Evolutionary conservation across 179 eudicot genomes (phyloP).

Genomic region (Silene vulgaris): DNA sequence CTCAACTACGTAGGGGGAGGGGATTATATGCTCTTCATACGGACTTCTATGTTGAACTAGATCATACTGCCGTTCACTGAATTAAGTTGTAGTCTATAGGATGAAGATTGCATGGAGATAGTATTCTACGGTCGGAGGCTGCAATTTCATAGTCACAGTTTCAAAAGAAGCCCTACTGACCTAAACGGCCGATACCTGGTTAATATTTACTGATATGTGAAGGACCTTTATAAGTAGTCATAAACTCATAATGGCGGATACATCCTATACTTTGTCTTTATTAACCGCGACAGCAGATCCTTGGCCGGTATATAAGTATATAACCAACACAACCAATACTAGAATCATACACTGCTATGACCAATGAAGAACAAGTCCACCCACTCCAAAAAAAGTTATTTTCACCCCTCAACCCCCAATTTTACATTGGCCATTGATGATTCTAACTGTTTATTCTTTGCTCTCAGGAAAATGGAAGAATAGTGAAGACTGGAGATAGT

Average conservation of each 20-base stretch:
- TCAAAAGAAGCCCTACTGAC: background rate
- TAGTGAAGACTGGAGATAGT: slow-evolving; percentile 74
- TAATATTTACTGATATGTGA: background rate
- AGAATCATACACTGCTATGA: background rate
- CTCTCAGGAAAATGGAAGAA: slow-evolving; percentile 72
- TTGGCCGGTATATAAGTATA: background rate
- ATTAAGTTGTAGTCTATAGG: slow-evolving; percentile 1
- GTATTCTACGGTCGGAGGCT: background rate
- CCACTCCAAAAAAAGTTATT: background rate
- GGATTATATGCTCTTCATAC: background rate
- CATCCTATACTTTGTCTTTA: background rate
- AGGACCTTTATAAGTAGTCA: background rate
- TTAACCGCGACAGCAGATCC: background rate
- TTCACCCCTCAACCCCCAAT: background rate
- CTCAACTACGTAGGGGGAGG: background rate
- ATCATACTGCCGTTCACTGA: background rate
- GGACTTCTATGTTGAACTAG: background rate
- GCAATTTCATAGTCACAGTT: background rate
- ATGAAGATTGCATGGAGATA: background rate
- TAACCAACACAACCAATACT: too few species aligned
- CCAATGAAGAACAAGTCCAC: background rate
- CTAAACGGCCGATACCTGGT: background rate
- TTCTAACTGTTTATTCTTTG: background rate
- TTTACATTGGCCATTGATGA: background rate
- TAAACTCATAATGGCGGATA: background rate